phyloP scores from a whole-genome alignment of 441 rosid genomes.

The Gossypium trilobum region DNA sequence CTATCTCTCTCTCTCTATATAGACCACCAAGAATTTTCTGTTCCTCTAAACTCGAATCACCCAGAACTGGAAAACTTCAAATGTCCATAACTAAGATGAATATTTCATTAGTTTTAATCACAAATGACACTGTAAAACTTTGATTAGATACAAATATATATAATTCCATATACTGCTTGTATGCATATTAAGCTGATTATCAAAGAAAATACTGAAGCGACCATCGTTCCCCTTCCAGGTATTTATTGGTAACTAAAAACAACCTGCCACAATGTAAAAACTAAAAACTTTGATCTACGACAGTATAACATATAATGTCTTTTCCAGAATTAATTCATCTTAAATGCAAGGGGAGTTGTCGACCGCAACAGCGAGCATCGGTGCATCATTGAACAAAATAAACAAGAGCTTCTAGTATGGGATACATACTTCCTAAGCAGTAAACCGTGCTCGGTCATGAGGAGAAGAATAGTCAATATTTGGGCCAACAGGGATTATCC shows the following conservation, averaged over 20 bases:
- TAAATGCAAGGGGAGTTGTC: neutral
- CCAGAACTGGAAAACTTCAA: too few relatives aligned
- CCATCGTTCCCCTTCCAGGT: neutral
- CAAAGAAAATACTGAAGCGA: neutral
- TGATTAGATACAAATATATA: neutral
- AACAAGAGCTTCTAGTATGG: neutral
- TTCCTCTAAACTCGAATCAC: too few relatives aligned
- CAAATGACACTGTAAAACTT: neutral
- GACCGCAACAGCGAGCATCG: neutral
- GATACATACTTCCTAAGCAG: slow-evolving; percentile 11
- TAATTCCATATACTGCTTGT: neutral
- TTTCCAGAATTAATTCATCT: neutral
- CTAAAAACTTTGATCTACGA: neutral
- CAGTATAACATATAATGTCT: neutral
- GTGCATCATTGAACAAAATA: neutral
- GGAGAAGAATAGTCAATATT: slow-evolving; percentile 46
- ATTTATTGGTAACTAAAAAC: neutral
- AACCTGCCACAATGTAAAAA: neutral
- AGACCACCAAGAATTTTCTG: too few relatives aligned
- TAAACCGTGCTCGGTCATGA: slow-evolving; percentile 54
- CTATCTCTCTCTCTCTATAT: too few relatives aligned
- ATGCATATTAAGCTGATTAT: neutral
- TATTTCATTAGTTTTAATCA: neutral
- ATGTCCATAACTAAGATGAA: neutral
- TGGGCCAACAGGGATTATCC: slow-evolving; percentile 67